Percentiles rank a stretch among this genome's conserved stretches.
These are phyloP conservation scores for Lithohypha guttulata DNA, from an alignment of 2,329 filamentous ascomycete species.

Conservation along the genomic window DNA sequence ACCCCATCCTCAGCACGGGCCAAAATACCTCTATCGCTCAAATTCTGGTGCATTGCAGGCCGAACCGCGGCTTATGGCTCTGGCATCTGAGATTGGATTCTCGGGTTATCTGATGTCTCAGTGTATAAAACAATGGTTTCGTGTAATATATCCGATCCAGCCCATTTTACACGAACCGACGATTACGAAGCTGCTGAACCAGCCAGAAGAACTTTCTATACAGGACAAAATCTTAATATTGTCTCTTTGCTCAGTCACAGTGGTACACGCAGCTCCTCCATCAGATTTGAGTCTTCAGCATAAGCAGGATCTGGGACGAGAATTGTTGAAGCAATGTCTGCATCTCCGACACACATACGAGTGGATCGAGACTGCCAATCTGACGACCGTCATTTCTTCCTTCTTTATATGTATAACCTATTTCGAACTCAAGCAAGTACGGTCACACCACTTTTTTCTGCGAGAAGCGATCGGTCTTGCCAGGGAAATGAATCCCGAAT, in stretches of 20 bases:
- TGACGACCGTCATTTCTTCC: constrained; percentile 19
- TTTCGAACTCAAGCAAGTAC: constrained; percentile 21
- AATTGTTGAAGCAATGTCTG: constrained; percentile 19
- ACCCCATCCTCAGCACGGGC: constrained; percentile 16
- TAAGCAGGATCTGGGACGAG: constrained; percentile 17
- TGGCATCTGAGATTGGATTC: constrained; percentile 20
- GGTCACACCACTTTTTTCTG: constrained; percentile 21
- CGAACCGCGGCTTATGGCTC: constrained; percentile 14
- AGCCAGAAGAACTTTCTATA: constrained; percentile 15
- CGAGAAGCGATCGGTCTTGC: constrained; percentile 22
- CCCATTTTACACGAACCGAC: constrained; percentile 20
- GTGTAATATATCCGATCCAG: constrained; percentile 20
- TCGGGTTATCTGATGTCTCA: constrained; percentile 21
- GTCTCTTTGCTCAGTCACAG: constrained; percentile 20
- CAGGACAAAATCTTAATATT: constrained; percentile 21
- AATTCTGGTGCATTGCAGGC: constrained; percentile 15
- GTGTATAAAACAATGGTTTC: constrained; percentile 21
- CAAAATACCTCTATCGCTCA: constrained; percentile 19
- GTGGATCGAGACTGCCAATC: constrained; percentile 19
- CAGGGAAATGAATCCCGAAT: constrained; percentile 18
- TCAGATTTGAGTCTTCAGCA: constrained; percentile 19
- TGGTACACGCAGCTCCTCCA: constrained; percentile 19
- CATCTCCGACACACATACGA: constrained; percentile 15
- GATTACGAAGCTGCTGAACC: constrained; percentile 15
- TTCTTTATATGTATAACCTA: constrained; percentile 20